Evolutionary conservation across 1,139 yeast genomes (phyloP), one percentile per base, ranked within the genome.

Genomic region (Pichia sp.): DNA sequence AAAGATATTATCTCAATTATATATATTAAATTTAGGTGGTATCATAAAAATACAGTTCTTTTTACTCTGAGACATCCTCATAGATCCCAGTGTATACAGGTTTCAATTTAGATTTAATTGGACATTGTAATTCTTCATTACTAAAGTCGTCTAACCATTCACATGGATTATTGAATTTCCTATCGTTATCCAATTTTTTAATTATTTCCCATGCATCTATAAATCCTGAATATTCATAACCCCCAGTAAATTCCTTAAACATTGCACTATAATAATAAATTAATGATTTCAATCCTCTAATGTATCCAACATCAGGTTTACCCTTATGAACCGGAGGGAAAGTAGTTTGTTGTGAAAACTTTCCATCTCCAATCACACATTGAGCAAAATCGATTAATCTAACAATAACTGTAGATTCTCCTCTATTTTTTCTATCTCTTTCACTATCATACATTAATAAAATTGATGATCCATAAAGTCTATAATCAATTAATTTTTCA

Each of bases 321-420:
- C 70, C 65, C 2, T 79, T 78, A 56, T 81, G 81, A 40, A 64
- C 68, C 2, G 97, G 97, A 2, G 96, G 95, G 34, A 75, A 77
- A 1, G 71, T 70, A 25, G 67, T 65, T 16, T 60, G 56, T 4
- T 64, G 60, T 4, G 72, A 66, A 27, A 63, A 56, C 12, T 63
- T 61, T 52, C 77, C 80, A 34, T 77, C 84, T 6, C 80, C 79
- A n/a, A 90, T 84, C 25, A 87, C 83, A 57, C 95, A 85, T 59
- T 92, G 96, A 1, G 97, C 97, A 71, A 94, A 94, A 66, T 94
- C 99, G 53, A 94, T 92, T 49, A 94, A 75, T 51, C 89, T 78
- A 23, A 92, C 79, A 49, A 67, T 58, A n/a, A 60, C 28, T 3
- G 60, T 55, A 2, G 60, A 55, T 27, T 42, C 43, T 6, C 43